These are phyloP conservation scores for Plantago ovata DNA, from an alignment of 257 asterid genomes.

Conservation along the genomic window DNA sequence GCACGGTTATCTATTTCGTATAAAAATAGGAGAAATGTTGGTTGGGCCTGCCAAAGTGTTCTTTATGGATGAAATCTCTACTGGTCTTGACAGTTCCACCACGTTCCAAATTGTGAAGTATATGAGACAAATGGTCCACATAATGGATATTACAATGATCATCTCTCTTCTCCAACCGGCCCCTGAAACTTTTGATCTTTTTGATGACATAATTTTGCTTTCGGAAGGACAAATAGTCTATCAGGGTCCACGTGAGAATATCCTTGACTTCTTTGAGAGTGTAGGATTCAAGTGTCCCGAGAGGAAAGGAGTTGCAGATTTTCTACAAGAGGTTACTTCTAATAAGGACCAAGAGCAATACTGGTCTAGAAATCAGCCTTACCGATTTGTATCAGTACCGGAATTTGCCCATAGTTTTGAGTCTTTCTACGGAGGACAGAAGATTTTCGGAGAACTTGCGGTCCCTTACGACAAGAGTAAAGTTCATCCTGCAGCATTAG, in stretches of 20 bases:
- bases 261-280: slow-evolving; percentile 54
- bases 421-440: slow-evolving; percentile 47
- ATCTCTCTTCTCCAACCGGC: slow-evolving; percentile 75
- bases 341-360: slow-evolving; percentile 68
- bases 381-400: slow-evolving; percentile 38
- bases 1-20: background rate
- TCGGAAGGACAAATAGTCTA: slow-evolving; percentile 59
- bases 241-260: slow-evolving; percentile 60
- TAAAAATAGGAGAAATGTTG: slow-evolving; percentile 59
- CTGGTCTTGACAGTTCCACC: slow-evolving; percentile 74
- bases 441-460: slow-evolving; percentile 33
- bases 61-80: slow-evolving; percentile 69
- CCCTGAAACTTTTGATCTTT: slow-evolving; percentile 60
- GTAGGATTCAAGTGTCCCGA: slow-evolving; percentile 66
- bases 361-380: slow-evolving; percentile 46
- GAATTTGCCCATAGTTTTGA: slow-evolving; percentile 39
- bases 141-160: slow-evolving; percentile 59
- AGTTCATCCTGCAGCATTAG: slow-evolving; percentile 67
- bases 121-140: slow-evolving; percentile 67
- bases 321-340: slow-evolving; percentile 68
- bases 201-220: slow-evolving; percentile 59
- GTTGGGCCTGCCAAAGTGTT: slow-evolving; percentile 71
- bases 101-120: slow-evolving; percentile 59
- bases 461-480: slow-evolving; percentile 52
- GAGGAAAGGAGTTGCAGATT: slow-evolving; percentile 70